These are phyloP conservation scores for Saturnispora gosingensis DNA, from an alignment of 805 yeast genomes.

Conservation along the genomic window DNA sequence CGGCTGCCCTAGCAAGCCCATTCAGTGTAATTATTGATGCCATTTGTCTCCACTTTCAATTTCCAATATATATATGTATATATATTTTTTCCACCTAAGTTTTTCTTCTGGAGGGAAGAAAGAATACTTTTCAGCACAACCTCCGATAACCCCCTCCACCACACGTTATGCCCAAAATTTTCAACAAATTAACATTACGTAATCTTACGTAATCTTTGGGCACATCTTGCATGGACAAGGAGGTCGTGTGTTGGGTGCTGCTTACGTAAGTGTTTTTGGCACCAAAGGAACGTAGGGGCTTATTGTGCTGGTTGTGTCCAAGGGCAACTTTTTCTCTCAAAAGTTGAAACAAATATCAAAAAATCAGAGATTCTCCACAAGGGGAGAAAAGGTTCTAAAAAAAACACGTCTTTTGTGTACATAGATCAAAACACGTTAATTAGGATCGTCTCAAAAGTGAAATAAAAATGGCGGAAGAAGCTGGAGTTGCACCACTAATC, in stretches of 20 bases:
- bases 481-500: constrained; percentile 2
- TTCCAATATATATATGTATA: not conserved
- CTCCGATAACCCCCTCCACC: not conserved
- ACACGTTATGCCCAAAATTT: not conserved
- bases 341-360: no score
- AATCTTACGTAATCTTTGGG: not conserved
- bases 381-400: not conserved
- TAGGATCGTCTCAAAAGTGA: not conserved
- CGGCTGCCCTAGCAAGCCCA: constrained; percentile 12
- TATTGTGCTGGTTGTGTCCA: not conserved
- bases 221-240: not conserved
- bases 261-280: not conserved
- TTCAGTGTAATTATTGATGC: constrained; percentile 9
- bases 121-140: not conserved
- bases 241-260: not conserved
- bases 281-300: not conserved
- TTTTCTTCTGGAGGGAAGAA: not conserved
- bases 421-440: not conserved
- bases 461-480: not conserved
- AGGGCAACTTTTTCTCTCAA: not conserved
- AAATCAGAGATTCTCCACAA: not conserved
- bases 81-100: not conserved
- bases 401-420: not conserved
- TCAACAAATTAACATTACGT: not conserved
- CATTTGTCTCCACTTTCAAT: constrained; percentile 1